phyloP scores from a whole-genome alignment of 2,329 filamentous ascomycete species.

The Trichoderma brevicompactum region DNA sequence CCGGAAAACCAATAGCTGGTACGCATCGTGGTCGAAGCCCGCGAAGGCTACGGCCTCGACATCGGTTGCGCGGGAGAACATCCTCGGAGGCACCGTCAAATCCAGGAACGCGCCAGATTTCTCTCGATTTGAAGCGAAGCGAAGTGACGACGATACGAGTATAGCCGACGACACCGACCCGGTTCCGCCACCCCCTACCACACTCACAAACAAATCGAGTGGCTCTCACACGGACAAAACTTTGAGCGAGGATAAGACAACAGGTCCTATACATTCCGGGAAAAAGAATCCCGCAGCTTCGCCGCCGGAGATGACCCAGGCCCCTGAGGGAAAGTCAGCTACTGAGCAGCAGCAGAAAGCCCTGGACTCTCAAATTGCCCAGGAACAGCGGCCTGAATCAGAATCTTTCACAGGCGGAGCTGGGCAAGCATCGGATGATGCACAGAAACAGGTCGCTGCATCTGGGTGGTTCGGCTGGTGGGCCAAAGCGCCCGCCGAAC shows the following conservation, averaged over 20 bases:
- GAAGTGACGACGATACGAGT: constrained; percentile 40
- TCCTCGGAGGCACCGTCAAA: constrained; percentile 59
- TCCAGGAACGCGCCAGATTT: constrained; percentile 54
- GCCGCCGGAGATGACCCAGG: constrained; percentile 6
- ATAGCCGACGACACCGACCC: constrained; percentile 31
- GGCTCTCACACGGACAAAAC: not conserved
- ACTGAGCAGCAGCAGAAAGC: constrained; percentile 5
- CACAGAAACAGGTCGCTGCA: constrained; percentile 39
- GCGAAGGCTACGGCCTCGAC: constrained; percentile 63
- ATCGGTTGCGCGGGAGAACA: constrained; percentile 64
- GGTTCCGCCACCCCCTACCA: constrained; percentile 30
- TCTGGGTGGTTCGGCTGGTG: constrained; percentile 63
- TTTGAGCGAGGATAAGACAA: not conserved
- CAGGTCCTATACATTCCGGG: not conserved
- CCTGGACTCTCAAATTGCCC: not conserved
- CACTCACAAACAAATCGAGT: constrained; percentile 25
- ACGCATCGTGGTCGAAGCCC: constrained; percentile 62
- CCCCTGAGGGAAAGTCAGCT: not conserved
- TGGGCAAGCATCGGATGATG: not conserved
- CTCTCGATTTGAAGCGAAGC: constrained; percentile 54
- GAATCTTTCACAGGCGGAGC: constrained; percentile 35
- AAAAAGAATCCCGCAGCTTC: not conserved
- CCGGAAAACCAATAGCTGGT: constrained; percentile 63
- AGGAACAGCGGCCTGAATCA: not conserved
- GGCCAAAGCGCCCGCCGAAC: constrained; percentile 42